Percentiles rank a stretch among this genome's conserved stretches.
These are phyloP conservation scores for Carpinus viminea DNA, from an alignment of 306 rosid genomes.

Conservation along the genomic window DNA sequence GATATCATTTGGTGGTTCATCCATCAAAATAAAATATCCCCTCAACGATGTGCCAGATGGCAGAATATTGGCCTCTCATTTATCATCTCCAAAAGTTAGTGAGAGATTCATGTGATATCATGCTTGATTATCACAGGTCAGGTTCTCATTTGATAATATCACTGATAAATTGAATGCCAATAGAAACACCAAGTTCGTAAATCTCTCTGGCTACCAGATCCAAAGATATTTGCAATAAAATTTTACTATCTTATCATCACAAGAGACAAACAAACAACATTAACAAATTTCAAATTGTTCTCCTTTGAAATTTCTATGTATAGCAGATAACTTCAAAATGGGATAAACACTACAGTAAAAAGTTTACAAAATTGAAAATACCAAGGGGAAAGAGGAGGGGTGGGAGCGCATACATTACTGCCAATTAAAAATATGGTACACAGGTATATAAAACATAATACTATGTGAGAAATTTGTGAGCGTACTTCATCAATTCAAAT, in stretches of 20 bases:
- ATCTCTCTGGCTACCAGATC: neutral
- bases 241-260: neutral
- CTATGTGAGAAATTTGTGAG: slow-evolving; percentile 13
- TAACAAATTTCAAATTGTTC: neutral
- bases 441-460: neutral
- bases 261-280: neutral
- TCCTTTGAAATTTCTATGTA: neutral
- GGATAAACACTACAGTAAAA: neutral
- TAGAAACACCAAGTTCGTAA: neutral
- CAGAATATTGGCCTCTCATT: neutral
- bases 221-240: neutral
- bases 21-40: neutral
- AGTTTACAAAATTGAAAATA: neutral
- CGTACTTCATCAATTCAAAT: slow-evolving; percentile 97
- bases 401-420: neutral
- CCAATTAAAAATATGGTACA: neutral
- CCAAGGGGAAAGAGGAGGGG: neutral
- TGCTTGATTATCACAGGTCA: neutral
- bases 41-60: neutral
- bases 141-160: neutral
- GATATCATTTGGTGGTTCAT: neutral
- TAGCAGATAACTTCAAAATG: neutral
- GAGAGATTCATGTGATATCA: neutral
- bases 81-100: neutral
- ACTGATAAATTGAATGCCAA: neutral